These are phyloP conservation scores for Xylariales sp. DNA, from an alignment of 2,329 filamentous ascomycete species.

Conservation along the genomic window DNA sequence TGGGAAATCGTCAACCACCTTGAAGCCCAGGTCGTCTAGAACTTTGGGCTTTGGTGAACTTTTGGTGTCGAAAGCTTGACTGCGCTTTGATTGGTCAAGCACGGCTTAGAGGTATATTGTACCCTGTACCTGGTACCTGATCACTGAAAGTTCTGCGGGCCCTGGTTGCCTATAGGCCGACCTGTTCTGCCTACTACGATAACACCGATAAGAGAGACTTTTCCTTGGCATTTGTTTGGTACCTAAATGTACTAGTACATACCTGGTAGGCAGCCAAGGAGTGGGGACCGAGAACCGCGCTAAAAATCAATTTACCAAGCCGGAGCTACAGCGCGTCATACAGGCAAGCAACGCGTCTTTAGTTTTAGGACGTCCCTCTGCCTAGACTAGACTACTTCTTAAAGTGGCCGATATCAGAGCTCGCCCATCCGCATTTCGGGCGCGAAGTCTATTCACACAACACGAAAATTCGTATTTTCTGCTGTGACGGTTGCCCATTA, in stretches of 20 bases:
- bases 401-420: constrained; percentile 11
- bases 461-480: constrained; percentile 6
- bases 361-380: constrained; percentile 9
- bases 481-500: not conserved
- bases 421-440: constrained; percentile 14
- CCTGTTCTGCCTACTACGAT: constrained; percentile 12
- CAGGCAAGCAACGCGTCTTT: constrained; percentile 36
- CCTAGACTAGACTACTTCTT: no score
- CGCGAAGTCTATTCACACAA: constrained; percentile 12
- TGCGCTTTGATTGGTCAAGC: constrained; percentile 29
- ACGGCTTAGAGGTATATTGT: not conserved
- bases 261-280: no score
- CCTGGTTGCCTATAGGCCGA: no score
- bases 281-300: no score
- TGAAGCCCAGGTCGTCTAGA: not conserved
- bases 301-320: no score
- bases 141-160: not conserved
- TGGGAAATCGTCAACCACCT: constrained; percentile 31
- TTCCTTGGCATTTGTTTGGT: constrained; percentile 3
- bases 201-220: constrained; percentile 5
- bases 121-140: not conserved
- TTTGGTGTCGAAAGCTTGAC: constrained; percentile 26
- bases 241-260: no score
- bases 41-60: constrained; percentile 17
- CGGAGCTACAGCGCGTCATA: constrained; percentile 36